Percentiles rank a stretch among this genome's conserved stretches.
Conservation (phyloP, 257 asterid species). For the Penstemon eatonii region DNA sequence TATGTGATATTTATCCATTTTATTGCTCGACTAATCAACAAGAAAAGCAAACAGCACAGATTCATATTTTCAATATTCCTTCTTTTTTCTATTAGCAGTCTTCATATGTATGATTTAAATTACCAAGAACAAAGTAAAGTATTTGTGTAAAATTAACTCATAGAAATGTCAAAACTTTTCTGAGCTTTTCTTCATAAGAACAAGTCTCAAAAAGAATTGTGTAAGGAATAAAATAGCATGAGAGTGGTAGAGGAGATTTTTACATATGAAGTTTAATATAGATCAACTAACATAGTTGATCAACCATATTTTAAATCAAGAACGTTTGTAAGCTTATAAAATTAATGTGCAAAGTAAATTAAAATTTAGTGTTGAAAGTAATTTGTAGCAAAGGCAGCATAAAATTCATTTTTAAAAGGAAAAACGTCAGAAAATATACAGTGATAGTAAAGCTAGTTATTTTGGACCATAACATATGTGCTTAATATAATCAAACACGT, state of each 20-base stretch:
- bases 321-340: neutral
- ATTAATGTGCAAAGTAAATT: neutral
- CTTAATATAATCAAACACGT: no score
- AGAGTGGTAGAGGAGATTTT: neutral
- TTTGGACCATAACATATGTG: no score
- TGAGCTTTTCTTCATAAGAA: neutral
- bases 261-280: neutral
- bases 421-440: neutral
- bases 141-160: neutral
- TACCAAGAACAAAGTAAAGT: neutral
- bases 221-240: neutral
- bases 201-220: neutral
- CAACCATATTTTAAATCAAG: neutral
- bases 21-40: neutral
- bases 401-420: neutral
- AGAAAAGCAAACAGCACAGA: neutral
- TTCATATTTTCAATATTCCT: neutral
- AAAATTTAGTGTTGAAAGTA: neutral
- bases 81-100: neutral
- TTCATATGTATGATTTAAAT: neutral
- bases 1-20: slow-evolving; percentile 1
- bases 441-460: neutral
- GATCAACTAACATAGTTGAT: neutral
- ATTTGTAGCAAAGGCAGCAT: neutral
- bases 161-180: neutral